Conservation (phyloP, 2,329 filamentous ascomycete genomes). For the Alternaria hordeiaustralica region DNA sequence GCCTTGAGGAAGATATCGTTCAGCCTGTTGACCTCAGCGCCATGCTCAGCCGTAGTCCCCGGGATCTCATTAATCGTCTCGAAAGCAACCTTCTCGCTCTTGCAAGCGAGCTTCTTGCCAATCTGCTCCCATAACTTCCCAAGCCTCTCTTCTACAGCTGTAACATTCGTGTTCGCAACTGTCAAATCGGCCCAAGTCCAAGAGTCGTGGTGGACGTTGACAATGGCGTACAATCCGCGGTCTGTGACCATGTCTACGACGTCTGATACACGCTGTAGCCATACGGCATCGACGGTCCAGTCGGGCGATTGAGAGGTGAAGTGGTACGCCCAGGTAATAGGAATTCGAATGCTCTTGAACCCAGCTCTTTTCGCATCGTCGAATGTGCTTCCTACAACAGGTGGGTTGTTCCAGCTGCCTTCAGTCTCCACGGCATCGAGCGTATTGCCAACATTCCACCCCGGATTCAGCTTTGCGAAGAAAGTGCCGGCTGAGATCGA, state of each 20-base stretch:
- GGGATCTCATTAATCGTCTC: slow-evolving; percentile 68
- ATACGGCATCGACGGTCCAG: slow-evolving; percentile 61
- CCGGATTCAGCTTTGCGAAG: slow-evolving; percentile 58
- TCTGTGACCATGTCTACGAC: slow-evolving; percentile 64
- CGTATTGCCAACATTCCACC: slow-evolving; percentile 68
- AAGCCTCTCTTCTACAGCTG: slow-evolving; percentile 63
- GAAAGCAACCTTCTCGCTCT: slow-evolving; percentile 61
- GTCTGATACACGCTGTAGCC: slow-evolving; percentile 64
- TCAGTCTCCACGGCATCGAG: slow-evolving; percentile 64
- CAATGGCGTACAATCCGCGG: slow-evolving; percentile 59
- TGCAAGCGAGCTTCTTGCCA: slow-evolving; percentile 61
- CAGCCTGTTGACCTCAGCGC: slow-evolving; percentile 60
- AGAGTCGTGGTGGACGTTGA: slow-evolving; percentile 67
- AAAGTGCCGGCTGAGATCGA: slow-evolving; percentile 56
- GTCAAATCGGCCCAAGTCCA: slow-evolving; percentile 65
- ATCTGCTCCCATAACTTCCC: slow-evolving; percentile 65
- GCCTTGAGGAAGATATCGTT: slow-evolving; percentile 64
- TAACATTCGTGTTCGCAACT: slow-evolving; percentile 54
- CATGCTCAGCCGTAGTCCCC: slow-evolving; percentile 59
- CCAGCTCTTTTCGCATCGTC: slow-evolving; percentile 60
- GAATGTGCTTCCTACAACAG: slow-evolving; percentile 59
- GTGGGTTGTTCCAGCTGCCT: slow-evolving; percentile 65
- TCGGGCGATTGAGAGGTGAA: slow-evolving; percentile 59
- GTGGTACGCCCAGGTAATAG: slow-evolving; percentile 66
- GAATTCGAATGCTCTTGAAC: slow-evolving; percentile 65